Conservation (phyloP, 495 filamentous ascomycete species). For the Annulohypoxylon maeteangense region DNA sequence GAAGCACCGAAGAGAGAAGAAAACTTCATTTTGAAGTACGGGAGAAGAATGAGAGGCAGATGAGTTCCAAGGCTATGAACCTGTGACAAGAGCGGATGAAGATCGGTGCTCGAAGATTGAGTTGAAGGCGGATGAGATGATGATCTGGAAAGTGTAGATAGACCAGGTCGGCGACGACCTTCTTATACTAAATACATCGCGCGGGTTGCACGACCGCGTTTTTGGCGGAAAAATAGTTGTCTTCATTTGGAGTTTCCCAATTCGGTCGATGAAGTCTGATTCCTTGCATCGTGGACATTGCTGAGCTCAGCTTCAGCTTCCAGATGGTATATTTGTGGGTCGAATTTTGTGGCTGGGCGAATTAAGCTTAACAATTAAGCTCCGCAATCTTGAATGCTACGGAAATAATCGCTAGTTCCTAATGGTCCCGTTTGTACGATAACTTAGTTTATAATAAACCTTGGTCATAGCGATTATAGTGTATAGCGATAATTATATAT, state of each 20-base stretch:
- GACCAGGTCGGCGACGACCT: background rate
- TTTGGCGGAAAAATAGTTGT: background rate
- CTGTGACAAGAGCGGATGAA: background rate
- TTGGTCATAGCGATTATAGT: too few relatives aligned
- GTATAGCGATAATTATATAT: too few relatives aligned
- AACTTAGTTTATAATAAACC: background rate
- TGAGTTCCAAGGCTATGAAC: background rate
- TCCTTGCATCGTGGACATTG: background rate
- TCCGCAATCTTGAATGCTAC: background rate
- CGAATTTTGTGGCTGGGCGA: background rate
- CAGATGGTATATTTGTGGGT: background rate
- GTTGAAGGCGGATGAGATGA: background rate
- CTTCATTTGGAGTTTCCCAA: background rate
- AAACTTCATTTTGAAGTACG: background rate
- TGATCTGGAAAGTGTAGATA: background rate
- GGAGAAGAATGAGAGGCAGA: background rate
- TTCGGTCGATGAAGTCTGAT: background rate
- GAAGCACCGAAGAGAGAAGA: background rate
- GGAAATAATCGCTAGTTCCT: background rate
- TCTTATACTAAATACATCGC: background rate
- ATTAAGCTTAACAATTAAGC: background rate
- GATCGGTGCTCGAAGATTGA: background rate
- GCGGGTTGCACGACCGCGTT: background rate
- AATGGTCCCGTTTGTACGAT: background rate
- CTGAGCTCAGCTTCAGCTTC: slow-evolving; percentile 12